Evolutionary conservation across 192 early-diverging fungal genomes (phyloP).

Genomic region (Backusella macrospora): DNA sequence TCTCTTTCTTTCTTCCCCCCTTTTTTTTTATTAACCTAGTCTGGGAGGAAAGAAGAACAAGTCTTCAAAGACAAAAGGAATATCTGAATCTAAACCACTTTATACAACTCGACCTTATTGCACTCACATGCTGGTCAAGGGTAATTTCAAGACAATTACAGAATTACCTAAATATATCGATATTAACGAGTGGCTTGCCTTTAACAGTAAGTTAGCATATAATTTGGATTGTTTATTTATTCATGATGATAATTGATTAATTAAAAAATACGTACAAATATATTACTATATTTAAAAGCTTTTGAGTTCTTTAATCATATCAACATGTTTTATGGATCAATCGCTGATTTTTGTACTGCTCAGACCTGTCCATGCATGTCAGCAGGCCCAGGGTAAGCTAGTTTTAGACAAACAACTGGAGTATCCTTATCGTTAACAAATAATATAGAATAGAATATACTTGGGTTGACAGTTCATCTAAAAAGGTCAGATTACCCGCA

Average conservation of each 20-base stretch:
- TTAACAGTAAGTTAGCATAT: conserved; percentile 59
- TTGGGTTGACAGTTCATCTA: conserved; percentile 86
- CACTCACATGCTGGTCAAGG: conserved; percentile 85
- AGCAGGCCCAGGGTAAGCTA: conserved; percentile 71
- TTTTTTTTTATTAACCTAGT: too few species aligned
- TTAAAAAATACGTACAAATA: background rate
- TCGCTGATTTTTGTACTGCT: conserved; percentile 88
- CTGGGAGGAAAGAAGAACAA: conserved; percentile 36
- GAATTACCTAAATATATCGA: conserved; percentile 91
- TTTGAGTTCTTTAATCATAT: conserved; percentile 95
- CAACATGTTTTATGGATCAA: conserved; percentile 89
- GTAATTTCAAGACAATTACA: conserved; percentile 88
- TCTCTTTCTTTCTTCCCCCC: background rate
- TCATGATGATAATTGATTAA: background rate
- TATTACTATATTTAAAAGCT: conserved; percentile 38
- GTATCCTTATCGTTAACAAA: background rate
- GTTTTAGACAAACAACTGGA: background rate
- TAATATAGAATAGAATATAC: conserved; percentile 72
- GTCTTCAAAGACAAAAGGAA: conserved; percentile 34
- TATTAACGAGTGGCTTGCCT: conserved; percentile 90
- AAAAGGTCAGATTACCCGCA: conserved; percentile 84
- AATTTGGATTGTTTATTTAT: background rate
- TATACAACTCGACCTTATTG: conserved; percentile 69
- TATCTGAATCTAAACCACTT: conserved; percentile 45
- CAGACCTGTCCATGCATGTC: conserved; percentile 82